These are phyloP conservation scores for Ustilaginoidea virens DNA, from an alignment of 2,329 filamentous ascomycete species.

Conservation along the genomic window DNA sequence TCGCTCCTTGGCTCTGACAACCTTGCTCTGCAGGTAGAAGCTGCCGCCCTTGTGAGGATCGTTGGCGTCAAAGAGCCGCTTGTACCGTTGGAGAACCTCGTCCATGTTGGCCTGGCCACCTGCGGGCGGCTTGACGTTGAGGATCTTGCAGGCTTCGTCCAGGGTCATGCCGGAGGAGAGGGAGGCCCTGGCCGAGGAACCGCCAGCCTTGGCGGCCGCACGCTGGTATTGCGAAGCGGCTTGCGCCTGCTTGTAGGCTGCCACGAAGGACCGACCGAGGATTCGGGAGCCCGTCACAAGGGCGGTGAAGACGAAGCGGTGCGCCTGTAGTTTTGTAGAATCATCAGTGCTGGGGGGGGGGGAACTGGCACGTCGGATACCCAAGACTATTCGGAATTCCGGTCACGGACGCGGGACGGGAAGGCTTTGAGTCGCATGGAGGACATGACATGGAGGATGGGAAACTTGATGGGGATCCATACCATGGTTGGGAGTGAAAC, in stretches of 20 bases:
- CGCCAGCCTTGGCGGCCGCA: slow-evolving; percentile 48
- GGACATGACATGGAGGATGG: too few relatives aligned
- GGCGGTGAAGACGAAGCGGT: slow-evolving; percentile 79
- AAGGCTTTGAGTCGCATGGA: too few relatives aligned
- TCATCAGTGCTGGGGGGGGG: slow-evolving; percentile 7
- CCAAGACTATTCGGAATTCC: too few relatives aligned
- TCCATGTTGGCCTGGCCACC: slow-evolving; percentile 64
- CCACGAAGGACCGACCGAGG: slow-evolving; percentile 79
- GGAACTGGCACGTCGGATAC: not conserved
- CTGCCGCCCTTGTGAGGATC: slow-evolving; percentile 91
- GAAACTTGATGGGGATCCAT: too few relatives aligned
- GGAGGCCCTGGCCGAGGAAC: slow-evolving; percentile 35
- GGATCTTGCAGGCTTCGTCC: slow-evolving; percentile 91
- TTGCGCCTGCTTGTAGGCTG: slow-evolving; percentile 90
- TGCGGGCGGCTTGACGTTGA: slow-evolving; percentile 78
- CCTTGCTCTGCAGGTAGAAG: slow-evolving; percentile 97
- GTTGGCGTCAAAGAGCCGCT: slow-evolving; percentile 86
- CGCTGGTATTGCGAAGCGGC: slow-evolving; percentile 72
- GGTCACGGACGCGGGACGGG: too few relatives aligned
- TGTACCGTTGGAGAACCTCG: slow-evolving; percentile 73
- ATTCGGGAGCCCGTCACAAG: slow-evolving; percentile 82
- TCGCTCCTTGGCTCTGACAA: slow-evolving; percentile 77
- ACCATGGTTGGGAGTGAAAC: too few relatives aligned
- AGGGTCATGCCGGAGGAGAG: slow-evolving; percentile 66
- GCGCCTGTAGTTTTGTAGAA: slow-evolving; percentile 51